These are phyloP conservation scores for Begonia peltatifolia DNA, from an alignment of 306 rosid species.

Conservation along the genomic window DNA sequence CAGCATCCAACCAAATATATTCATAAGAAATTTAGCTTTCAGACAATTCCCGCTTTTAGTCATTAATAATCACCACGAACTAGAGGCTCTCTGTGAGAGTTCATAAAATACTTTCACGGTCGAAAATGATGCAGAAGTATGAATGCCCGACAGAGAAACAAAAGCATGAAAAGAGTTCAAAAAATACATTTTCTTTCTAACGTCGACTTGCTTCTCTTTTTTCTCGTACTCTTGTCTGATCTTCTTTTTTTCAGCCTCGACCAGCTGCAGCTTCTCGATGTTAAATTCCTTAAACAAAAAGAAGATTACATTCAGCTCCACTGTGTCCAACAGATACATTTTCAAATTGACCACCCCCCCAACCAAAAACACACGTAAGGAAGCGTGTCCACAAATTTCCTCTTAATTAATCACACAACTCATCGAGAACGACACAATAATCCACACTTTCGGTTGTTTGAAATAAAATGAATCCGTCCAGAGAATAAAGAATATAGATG, in stretches of 20 bases:
- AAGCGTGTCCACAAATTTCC: not conserved
- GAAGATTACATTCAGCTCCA: slow-evolving; percentile 5
- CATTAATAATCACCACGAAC: too few relatives aligned
- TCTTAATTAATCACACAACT: too few relatives aligned
- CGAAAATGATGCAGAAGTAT: not conserved
- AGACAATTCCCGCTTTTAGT: too few relatives aligned
- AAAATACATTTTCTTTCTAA: slow-evolving; percentile 82
- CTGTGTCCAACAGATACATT: slow-evolving; percentile 1
- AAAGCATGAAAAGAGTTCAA: too few relatives aligned
- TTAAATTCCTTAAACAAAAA: slow-evolving; percentile 54
- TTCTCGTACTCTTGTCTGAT: slow-evolving; percentile 90
- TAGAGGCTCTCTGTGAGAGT: too few relatives aligned
- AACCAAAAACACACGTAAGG: not conserved
- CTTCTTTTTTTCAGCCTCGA: slow-evolving; percentile 95
- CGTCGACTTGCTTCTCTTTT: slow-evolving; percentile 80
- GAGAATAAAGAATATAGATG: not conserved
- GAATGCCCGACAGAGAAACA: too few relatives aligned
- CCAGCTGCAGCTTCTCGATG: slow-evolving; percentile 88
- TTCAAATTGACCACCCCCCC: not conserved
- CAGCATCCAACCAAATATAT: too few relatives aligned
- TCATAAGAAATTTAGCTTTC: too few relatives aligned
- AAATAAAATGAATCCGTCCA: too few relatives aligned
- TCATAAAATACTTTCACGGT: too few relatives aligned
- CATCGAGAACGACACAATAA: not conserved
- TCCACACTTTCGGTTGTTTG: too few relatives aligned